Percentiles rank a stretch among this genome's conserved stretches.
These are phyloP conservation scores for Ceratocystis destructans DNA, from an alignment of 2,329 filamentous ascomycete genomes.

Conservation along the genomic window DNA sequence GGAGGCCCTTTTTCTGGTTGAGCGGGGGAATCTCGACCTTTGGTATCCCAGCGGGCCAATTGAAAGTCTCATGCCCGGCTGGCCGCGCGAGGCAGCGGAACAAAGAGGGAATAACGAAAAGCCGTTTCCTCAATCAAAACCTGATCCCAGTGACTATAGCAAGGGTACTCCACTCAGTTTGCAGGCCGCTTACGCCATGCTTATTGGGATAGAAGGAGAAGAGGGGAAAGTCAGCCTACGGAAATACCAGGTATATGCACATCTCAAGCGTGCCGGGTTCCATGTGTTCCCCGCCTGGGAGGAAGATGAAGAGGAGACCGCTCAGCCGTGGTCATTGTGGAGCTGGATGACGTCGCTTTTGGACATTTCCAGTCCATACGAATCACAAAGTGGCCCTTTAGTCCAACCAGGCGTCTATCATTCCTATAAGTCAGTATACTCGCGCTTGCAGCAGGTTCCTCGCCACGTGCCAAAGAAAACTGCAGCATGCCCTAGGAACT, in stretches of 20 bases:
- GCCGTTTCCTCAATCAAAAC: conserved; percentile 20
- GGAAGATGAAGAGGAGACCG: conserved; percentile 19
- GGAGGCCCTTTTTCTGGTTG: conserved; percentile 78
- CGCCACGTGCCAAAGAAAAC: conserved; percentile 43
- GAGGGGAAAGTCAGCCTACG: conserved; percentile 53
- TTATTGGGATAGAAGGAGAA: conserved; percentile 57
- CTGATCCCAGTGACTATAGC: conserved; percentile 35
- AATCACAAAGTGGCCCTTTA: conserved; percentile 37
- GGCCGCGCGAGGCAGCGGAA: conserved; percentile 19
- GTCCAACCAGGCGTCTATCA: conserved; percentile 51
- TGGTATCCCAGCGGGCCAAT: conserved; percentile 58
- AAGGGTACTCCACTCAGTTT: conserved; percentile 72
- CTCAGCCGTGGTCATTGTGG: conserved; percentile 29
- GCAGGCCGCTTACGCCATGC: conserved; percentile 75
- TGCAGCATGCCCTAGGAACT: conserved; percentile 20
- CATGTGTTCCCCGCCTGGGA: conserved; percentile 56
- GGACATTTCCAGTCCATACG: conserved; percentile 20
- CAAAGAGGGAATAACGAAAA: conserved; percentile 22
- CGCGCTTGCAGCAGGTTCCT: conserved; percentile 58
- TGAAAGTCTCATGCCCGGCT: conserved; percentile 33
- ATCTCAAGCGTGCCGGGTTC: conserved; percentile 72
- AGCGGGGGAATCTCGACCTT: conserved; percentile 75
- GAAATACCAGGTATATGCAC: conserved; percentile 76
- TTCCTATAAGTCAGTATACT: conserved; percentile 58
- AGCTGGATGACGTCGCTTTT: conserved; percentile 42